These are phyloP conservation scores for Arthrobotrys pseudoclavata DNA, from an alignment of 2,329 filamentous ascomycete species.

Conservation along the genomic window DNA sequence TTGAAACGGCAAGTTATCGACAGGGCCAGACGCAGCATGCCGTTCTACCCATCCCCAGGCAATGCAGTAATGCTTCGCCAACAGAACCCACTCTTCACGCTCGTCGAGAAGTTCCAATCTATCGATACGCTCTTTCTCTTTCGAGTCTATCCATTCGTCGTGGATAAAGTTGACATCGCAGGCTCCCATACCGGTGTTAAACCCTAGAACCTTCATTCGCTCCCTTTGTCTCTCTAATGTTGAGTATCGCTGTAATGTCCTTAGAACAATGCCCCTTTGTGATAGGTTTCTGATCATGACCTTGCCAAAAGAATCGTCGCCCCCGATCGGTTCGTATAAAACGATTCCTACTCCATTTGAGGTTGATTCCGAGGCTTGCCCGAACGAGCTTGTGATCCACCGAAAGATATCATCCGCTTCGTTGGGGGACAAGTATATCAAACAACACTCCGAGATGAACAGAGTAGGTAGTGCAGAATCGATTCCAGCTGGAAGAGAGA, in stretches of 20 bases:
- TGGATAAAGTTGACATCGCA: slow-evolving; percentile 54
- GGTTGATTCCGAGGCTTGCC: slow-evolving; percentile 6
- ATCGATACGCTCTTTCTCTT: slow-evolving; percentile 84
- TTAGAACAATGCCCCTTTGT: slow-evolving; percentile 83
- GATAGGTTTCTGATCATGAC: slow-evolving; percentile 94
- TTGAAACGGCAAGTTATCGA: slow-evolving; percentile 18
- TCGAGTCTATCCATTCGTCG: slow-evolving; percentile 68
- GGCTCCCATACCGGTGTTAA: slow-evolving; percentile 68
- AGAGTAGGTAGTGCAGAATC: slow-evolving; percentile 75
- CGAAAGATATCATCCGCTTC: slow-evolving; percentile 76
- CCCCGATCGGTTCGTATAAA: slow-evolving; percentile 89
- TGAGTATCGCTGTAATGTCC: slow-evolving; percentile 81
- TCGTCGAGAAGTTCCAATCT: slow-evolving; percentile 90
- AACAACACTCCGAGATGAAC: slow-evolving; percentile 92
- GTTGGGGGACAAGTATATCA: slow-evolving; percentile 83
- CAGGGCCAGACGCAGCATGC: background rate
- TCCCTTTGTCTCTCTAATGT: slow-evolving; percentile 77
- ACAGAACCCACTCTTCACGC: slow-evolving; percentile 89
- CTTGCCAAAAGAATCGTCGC: slow-evolving; percentile 85
- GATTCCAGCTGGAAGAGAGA: slow-evolving; percentile 56
- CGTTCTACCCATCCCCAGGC: slow-evolving; percentile 84
- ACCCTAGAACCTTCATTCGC: slow-evolving; percentile 74
- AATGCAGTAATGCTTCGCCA: slow-evolving; percentile 90
- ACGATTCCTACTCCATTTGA: slow-evolving; percentile 73
- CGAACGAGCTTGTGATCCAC: slow-evolving; percentile 71